A percentile compares a stretch with the other conserved stretches of the same genome.
These are phyloP conservation scores for Dendrocalamus latiflorus DNA, from an alignment of 202 grass and related monocot genomes.

Conservation along the genomic window DNA sequence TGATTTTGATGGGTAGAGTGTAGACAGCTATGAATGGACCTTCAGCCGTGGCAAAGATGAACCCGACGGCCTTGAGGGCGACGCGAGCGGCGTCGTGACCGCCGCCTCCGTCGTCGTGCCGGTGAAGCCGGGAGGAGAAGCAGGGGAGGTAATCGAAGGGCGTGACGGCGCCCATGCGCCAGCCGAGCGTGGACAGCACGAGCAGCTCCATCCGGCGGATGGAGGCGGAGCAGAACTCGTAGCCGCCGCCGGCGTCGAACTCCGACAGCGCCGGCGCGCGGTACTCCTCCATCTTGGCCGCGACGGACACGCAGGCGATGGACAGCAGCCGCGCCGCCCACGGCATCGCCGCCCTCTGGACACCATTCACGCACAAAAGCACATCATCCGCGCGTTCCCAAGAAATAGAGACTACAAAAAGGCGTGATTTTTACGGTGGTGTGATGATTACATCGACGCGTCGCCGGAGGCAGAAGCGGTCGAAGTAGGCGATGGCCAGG, in stretches of 20 bases:
- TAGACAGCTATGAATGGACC: neutral
- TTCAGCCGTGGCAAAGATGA: slow-evolving; percentile 40
- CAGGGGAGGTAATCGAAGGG: slow-evolving; percentile 80
- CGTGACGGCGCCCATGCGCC: slow-evolving; percentile 75
- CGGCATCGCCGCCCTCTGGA: slow-evolving; percentile 59
- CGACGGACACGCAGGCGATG: slow-evolving; percentile 75
- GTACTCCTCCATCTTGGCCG: slow-evolving; percentile 90
- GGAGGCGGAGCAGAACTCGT: slow-evolving; percentile 53
- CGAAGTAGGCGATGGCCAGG: slow-evolving; percentile 74
- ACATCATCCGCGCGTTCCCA: slow-evolving; percentile 3
- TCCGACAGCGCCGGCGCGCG: slow-evolving; percentile 52
- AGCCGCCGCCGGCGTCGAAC: slow-evolving; percentile 44
- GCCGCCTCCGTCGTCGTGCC: slow-evolving; percentile 22
- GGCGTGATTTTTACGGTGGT: neutral
- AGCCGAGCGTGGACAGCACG: slow-evolving; percentile 75
- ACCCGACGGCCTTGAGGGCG: slow-evolving; percentile 36
- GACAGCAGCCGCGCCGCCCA: no score
- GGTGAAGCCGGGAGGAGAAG: slow-evolving; percentile 52
- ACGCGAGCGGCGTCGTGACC: slow-evolving; percentile 6
- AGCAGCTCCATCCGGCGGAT: slow-evolving; percentile 82
- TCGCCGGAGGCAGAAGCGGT: slow-evolving; percentile 71
- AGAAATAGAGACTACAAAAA: slow-evolving; percentile 3
- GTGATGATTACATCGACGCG: slow-evolving; percentile 60
- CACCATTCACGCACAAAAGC: slow-evolving; percentile 22
- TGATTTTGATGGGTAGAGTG: neutral